phyloP scores from a whole-genome alignment of 2,329 filamentous ascomycete species.

The Pseudocercospora fijiensis region DNA sequence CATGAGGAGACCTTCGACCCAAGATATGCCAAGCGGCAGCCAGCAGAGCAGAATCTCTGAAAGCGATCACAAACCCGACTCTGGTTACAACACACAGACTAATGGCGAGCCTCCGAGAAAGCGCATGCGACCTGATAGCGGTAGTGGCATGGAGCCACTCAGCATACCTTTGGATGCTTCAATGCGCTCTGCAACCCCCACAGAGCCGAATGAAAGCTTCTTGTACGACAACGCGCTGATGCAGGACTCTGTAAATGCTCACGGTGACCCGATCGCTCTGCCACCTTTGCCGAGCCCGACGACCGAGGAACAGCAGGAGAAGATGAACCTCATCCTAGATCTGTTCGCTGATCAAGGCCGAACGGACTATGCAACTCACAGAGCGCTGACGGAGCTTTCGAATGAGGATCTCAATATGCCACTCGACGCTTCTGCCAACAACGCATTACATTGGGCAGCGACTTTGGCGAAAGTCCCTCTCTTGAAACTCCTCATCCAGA shows the following conservation, averaged over 20 bases:
- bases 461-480: constrained; percentile 84
- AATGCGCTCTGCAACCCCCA: constrained; percentile 67
- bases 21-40: constrained; percentile 68
- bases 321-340: constrained; percentile 76
- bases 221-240: constrained; percentile 54
- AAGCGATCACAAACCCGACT: constrained; percentile 56
- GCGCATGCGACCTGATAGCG: constrained; percentile 56
- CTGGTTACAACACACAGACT: constrained; percentile 64
- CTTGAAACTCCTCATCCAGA: constrained; percentile 74
- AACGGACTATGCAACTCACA: constrained; percentile 70
- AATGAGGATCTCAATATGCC: constrained; percentile 86
- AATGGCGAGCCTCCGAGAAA: constrained; percentile 75
- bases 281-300: constrained; percentile 62
- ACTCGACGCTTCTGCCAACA: constrained; percentile 84
- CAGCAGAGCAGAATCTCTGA: constrained; percentile 68
- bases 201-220: constrained; percentile 78
- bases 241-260: constrained; percentile 41
- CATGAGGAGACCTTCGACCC: constrained; percentile 70
- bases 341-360: constrained; percentile 63
- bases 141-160: constrained; percentile 36
- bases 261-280: constrained; percentile 60
- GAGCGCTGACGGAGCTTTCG: constrained; percentile 72
- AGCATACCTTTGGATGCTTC: constrained; percentile 49
- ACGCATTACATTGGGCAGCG: constrained; percentile 92
- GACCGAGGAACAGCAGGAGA: constrained; percentile 69